A percentile compares a stretch with the other conserved stretches of the same genome.
These are phyloP conservation scores for Saururus chinensis DNA, from an alignment of 164 flowering plant species.

Conservation along the genomic window DNA sequence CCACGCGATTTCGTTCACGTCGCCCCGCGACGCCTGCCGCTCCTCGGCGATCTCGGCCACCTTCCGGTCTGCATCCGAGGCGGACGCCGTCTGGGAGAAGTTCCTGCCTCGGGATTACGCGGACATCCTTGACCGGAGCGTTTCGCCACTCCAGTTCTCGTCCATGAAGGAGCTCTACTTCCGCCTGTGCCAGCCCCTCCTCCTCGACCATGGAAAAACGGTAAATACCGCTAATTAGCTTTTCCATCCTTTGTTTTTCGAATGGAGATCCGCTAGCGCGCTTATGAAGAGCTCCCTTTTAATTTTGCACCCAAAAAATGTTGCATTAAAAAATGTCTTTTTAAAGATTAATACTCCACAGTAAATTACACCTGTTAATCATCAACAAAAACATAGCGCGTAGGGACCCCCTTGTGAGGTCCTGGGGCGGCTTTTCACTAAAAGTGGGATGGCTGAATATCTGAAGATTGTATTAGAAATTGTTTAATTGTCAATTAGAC, in stretches of 20 bases:
- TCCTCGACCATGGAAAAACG: constrained; percentile 7
- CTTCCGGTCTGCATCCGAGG: constrained; percentile 20
- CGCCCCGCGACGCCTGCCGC: constrained; percentile 34
- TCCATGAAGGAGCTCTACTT: constrained; percentile 32
- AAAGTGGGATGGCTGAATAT: no score
- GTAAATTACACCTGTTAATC: no score
- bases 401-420: no score
- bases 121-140: constrained; percentile 13
- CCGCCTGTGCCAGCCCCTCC: constrained; percentile 12
- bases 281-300: neutral
- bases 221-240: neutral
- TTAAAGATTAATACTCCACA: neutral
- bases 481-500: no score
- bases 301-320: neutral
- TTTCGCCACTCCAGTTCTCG: constrained; percentile 4
- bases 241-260: no score
- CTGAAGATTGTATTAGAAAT: no score
- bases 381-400: no score
- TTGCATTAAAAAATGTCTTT: neutral
- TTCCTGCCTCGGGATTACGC: constrained; percentile 27
- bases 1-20: constrained; percentile 19
- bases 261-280: no score
- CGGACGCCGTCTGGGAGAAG: constrained; percentile 32
- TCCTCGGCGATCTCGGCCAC: constrained; percentile 15
- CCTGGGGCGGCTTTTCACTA: no score